Percentiles rank a stretch among this genome's conserved stretches.
Evolutionary conservation across 495 filamentous ascomycete genomes (phyloP).

Genomic region (Penicillium maclennaniae): DNA sequence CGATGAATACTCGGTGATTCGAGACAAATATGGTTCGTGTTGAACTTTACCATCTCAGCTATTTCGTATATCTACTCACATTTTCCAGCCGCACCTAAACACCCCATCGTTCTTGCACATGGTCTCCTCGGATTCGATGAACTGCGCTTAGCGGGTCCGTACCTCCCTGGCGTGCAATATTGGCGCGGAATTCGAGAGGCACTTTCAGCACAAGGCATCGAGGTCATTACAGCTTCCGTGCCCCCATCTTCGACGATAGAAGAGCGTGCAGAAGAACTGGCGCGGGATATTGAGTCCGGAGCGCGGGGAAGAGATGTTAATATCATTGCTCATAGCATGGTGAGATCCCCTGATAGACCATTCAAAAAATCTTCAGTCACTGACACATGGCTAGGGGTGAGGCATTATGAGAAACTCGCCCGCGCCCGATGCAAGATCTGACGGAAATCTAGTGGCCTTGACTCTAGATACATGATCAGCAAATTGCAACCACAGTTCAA

Average conservation of each 20-base stretch:
- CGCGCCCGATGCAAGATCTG: not conserved
- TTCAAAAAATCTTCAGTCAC: not conserved
- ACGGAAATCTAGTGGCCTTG: slow-evolving; percentile 63
- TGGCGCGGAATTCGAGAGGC: slow-evolving; percentile 89
- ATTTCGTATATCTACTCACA: not conserved
- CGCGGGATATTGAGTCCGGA: slow-evolving; percentile 58
- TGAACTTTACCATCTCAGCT: not conserved
- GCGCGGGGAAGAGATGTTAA: slow-evolving; percentile 74
- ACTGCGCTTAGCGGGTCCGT: slow-evolving; percentile 64
- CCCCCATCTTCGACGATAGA: slow-evolving; percentile 79
- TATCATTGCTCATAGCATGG: slow-evolving; percentile 84
- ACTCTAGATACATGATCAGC: slow-evolving; percentile 91
- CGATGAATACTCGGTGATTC: slow-evolving; percentile 72
- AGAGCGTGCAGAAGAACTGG: slow-evolving; percentile 64
- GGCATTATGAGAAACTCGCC: slow-evolving; percentile 3
- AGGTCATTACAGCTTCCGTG: slow-evolving; percentile 79
- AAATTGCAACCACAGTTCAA: slow-evolving; percentile 68
- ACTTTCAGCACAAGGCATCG: slow-evolving; percentile 62
- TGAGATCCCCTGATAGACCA: slow-evolving; percentile 25
- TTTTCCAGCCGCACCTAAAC: slow-evolving; percentile 52
- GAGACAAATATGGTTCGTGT: slow-evolving; percentile 62
- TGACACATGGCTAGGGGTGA: slow-evolving; percentile 41
- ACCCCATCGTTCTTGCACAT: slow-evolving; percentile 82
- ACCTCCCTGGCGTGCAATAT: slow-evolving; percentile 76
- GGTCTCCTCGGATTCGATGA: slow-evolving; percentile 90